Conservation (phyloP, 805 yeast genomes). For the Saturnispora besseyi region DNA sequence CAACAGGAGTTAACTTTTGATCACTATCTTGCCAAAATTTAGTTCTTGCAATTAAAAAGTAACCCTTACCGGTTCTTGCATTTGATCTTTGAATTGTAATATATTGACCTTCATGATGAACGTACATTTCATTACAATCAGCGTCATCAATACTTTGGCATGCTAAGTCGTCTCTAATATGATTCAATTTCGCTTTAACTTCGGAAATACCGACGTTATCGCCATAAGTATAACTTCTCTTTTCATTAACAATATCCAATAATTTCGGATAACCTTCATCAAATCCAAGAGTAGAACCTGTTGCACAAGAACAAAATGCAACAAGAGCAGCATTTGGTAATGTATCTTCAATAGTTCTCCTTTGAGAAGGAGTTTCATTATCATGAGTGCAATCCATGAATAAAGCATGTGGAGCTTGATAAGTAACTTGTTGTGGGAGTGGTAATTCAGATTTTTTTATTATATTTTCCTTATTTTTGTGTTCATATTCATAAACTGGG, state of each 20-base stretch:
- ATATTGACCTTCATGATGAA: slow-evolving; percentile 88
- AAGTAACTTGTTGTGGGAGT: slow-evolving; percentile 55
- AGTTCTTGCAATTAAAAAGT: slow-evolving; percentile 80
- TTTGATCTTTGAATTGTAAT: slow-evolving; percentile 84
- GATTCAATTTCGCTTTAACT: slow-evolving; percentile 54
- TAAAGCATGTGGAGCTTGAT: slow-evolving; percentile 82
- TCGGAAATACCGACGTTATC: slow-evolving; percentile 78
- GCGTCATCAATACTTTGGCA: slow-evolving; percentile 45
- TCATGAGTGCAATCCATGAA: slow-evolving; percentile 98
- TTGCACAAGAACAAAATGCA: slow-evolving; percentile 85
- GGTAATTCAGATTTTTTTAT: slow-evolving; percentile 51
- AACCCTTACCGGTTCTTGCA: slow-evolving; percentile 79
- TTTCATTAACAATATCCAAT: slow-evolving; percentile 73
- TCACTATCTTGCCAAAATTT: slow-evolving; percentile 48
- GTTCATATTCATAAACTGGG: slow-evolving; percentile 37
- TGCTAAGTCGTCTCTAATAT: slow-evolving; percentile 50
- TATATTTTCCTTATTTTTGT: slow-evolving; percentile 20
- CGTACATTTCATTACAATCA: slow-evolving; percentile 74
- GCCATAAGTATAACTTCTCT: slow-evolving; percentile 47
- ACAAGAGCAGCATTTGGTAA: slow-evolving; percentile 92
- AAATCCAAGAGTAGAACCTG: slow-evolving; percentile 89
- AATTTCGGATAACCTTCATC: slow-evolving; percentile 86
- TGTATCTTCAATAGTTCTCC: slow-evolving; percentile 89
- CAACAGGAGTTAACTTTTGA: slow-evolving; percentile 50
- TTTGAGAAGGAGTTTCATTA: slow-evolving; percentile 81